Percentiles rank a stretch among this genome's conserved stretches.
Evolutionary conservation across 1,284 basidiomycete species (phyloP).

Genomic region (Xerocomus nothofagi): DNA sequence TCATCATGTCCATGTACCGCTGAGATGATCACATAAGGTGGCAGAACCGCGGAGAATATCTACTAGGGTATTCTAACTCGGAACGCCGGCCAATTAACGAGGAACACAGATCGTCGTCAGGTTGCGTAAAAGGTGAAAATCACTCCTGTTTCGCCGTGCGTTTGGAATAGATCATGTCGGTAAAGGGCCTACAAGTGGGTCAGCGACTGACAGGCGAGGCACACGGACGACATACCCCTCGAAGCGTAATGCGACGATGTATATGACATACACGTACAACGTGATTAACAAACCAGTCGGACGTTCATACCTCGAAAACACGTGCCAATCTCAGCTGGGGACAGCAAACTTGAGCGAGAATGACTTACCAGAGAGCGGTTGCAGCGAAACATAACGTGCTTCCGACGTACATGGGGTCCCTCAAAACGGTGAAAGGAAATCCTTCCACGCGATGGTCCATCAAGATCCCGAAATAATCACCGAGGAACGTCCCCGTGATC

Average conservation of each 20-base stretch:
- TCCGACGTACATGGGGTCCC: slow-evolving; percentile 96
- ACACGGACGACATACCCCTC: slow-evolving; percentile 68
- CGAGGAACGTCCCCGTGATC: slow-evolving; percentile 91
- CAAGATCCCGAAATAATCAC: slow-evolving; percentile 98
- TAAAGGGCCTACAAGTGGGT: slow-evolving; percentile 61
- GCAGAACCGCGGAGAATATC: not conserved
- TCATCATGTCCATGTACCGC: not conserved
- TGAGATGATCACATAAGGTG: not conserved
- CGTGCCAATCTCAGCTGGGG: not conserved
- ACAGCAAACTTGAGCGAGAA: slow-evolving; percentile 1
- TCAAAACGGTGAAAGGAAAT: slow-evolving; percentile 94
- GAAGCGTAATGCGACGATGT: slow-evolving; percentile 78
- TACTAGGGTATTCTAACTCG: slow-evolving; percentile 1
- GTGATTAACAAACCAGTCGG: slow-evolving; percentile 80
- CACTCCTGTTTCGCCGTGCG: slow-evolving; percentile 40
- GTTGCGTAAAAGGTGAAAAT: not conserved
- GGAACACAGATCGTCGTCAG: not conserved
- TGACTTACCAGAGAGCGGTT: slow-evolving; percentile 74
- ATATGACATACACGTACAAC: slow-evolving; percentile 78
- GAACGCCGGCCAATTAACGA: not conserved
- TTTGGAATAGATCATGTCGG: slow-evolving; percentile 77
- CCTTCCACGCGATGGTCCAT: slow-evolving; percentile 86
- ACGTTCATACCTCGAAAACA: slow-evolving; percentile 67
- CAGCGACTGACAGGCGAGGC: not conserved
- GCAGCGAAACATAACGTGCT: slow-evolving; percentile 86